Percentiles rank a stretch among this genome's conserved stretches.
Conservation (phyloP, 2,329 filamentous ascomycete species). For the Trichocomaceae sp. region DNA sequence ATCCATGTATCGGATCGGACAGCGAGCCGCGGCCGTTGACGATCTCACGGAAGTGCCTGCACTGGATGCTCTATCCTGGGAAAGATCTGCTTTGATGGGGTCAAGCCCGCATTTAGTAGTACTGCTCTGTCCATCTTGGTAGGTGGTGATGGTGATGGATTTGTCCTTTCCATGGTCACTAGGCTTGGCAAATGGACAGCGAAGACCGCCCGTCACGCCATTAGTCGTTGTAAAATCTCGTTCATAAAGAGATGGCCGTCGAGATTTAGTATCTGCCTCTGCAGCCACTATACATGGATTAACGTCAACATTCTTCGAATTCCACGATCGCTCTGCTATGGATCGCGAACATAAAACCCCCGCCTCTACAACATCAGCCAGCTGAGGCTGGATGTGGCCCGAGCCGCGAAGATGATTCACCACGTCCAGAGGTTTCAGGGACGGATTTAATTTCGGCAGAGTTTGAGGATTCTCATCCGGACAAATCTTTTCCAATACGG, state of each 20-base stretch:
- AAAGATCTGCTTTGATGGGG: conserved; percentile 45
- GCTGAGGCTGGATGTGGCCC: conserved; percentile 59
- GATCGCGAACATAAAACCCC: conserved; percentile 17
- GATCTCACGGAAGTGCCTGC: conserved; percentile 32
- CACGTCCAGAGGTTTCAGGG: conserved; percentile 58
- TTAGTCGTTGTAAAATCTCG: conserved; percentile 77
- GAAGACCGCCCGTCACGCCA: conserved; percentile 70
- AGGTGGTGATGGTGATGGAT: conserved; percentile 12
- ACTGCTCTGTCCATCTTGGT: conserved; percentile 26
- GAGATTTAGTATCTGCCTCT: conserved; percentile 50
- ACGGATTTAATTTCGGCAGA: conserved; percentile 49
- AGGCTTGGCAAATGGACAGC: conserved; percentile 68
- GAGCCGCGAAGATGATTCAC: conserved; percentile 48
- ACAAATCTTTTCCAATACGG: conserved; percentile 26
- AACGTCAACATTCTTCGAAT: conserved; percentile 23
- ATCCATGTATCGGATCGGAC: conserved; percentile 87
- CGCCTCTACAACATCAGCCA: conserved; percentile 31
- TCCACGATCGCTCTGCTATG: conserved; percentile 15
- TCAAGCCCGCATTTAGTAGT: conserved; percentile 46
- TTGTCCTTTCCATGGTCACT: conserved; percentile 31
- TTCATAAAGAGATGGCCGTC: conserved; percentile 64
- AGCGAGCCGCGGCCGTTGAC: conserved; percentile 56
- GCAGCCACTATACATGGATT: conserved; percentile 36
- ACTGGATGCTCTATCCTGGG: conserved; percentile 40
- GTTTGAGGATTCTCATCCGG: conserved; percentile 24